A percentile compares a stretch with the other conserved stretches of the same genome.
Conservation (phyloP, 805 yeast species). For the Vanderwaltozyma verrucispora region DNA sequence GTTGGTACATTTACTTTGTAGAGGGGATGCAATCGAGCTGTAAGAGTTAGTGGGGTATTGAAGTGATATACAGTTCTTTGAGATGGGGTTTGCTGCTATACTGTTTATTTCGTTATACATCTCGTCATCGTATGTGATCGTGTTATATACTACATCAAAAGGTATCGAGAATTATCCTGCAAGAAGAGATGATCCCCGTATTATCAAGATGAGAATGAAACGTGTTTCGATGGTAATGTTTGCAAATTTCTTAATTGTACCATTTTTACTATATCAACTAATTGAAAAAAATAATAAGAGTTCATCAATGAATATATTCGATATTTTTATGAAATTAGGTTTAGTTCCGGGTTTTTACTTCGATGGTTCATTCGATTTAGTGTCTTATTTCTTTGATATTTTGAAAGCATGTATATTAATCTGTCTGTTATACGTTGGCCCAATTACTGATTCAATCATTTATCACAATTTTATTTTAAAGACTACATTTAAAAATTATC, state of each 20-base stretch:
- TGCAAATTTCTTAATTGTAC: constrained; percentile 15
- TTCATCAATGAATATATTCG: no score
- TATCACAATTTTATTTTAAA: constrained; percentile 14
- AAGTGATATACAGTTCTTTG: no score
- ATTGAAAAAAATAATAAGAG: neutral
- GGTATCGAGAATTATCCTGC: constrained; percentile 13
- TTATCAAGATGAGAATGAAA: constrained; percentile 8
- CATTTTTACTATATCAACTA: constrained; percentile 7
- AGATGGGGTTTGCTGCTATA: neutral
- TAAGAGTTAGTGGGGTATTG: no score
- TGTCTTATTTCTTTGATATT: constrained; percentile 7
- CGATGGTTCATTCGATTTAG: constrained; percentile 9
- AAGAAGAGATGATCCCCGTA: constrained; percentile 25
- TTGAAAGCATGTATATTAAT: constrained; percentile 9
- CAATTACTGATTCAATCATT: constrained; percentile 14
- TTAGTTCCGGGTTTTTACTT: constrained; percentile 15
- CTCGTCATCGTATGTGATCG: constrained; percentile 21
- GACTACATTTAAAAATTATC: constrained; percentile 4
- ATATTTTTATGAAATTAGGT: neutral
- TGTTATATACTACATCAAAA: constrained; percentile 14
- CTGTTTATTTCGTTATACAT: constrained; percentile 10
- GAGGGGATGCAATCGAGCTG: no score
- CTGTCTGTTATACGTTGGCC: constrained; percentile 19
- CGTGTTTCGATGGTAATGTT: constrained; percentile 8
- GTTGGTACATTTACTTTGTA: no score